Percentiles rank a stretch among this genome's conserved stretches.
phyloP scores from a whole-genome alignment of 2,329 filamentous ascomycete genomes.

The Cladosporium sp. region DNA sequence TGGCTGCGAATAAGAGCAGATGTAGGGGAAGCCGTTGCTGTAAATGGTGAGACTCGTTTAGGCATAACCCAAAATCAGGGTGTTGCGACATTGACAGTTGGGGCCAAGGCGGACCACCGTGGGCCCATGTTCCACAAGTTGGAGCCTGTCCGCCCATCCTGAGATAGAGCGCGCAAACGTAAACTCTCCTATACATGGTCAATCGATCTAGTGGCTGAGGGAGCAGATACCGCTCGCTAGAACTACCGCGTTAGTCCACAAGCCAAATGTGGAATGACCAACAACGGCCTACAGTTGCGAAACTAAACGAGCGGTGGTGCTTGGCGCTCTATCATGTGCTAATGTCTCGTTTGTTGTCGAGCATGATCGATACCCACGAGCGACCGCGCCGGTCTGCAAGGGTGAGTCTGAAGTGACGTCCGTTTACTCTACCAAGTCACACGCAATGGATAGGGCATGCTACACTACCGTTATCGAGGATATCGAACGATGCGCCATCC shows the following conservation, averaged over 20 bases:
- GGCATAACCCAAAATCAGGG: conserved; percentile 10
- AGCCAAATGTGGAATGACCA: conserved; percentile 12
- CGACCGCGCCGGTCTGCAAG: not conserved
- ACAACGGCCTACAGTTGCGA: conserved; percentile 6
- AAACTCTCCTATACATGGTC: conserved; percentile 16
- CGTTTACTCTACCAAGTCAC: conserved; percentile 1
- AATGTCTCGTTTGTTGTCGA: conserved; percentile 13
- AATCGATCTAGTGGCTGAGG: conserved; percentile 14
- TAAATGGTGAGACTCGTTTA: conserved; percentile 11
- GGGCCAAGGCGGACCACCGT: conserved; percentile 10
- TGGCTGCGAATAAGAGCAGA: conserved; percentile 8
- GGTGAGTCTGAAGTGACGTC: not conserved
- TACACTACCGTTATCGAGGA: conserved; percentile 8
- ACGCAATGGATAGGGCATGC: conserved; percentile 1
- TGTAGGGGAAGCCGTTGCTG: conserved; percentile 17
- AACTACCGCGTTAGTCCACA: conserved; percentile 18
- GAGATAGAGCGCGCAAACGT: conserved; percentile 14
- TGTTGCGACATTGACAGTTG: conserved; percentile 9
- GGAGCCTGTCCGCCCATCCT: conserved; percentile 6
- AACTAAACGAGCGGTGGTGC: not conserved
- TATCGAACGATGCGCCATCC: conserved; percentile 3
- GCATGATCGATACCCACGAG: not conserved
- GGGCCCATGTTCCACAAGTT: conserved; percentile 17
- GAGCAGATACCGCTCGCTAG: conserved; percentile 12
- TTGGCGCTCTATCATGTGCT: conserved; percentile 12